Evolutionary conservation across 805 yeast species (phyloP).

Genomic region (Cyberlindnera saturnus): DNA sequence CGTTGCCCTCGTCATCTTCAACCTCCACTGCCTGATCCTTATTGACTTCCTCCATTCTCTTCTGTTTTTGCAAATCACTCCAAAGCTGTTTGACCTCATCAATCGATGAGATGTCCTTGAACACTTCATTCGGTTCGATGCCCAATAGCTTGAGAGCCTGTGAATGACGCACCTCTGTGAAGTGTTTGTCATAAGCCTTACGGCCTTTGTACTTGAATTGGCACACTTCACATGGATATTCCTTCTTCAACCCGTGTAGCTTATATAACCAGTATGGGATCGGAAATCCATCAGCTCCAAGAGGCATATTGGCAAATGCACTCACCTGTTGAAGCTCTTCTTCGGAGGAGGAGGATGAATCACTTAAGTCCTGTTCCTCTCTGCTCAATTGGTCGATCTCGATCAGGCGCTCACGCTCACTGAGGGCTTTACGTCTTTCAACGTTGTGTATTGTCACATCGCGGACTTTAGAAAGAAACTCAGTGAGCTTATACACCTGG

Average conservation of each 20-base stretch:
- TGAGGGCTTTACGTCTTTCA: constrained; percentile 61
- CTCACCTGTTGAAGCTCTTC: constrained; percentile 6
- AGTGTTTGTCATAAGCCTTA: constrained; percentile 65
- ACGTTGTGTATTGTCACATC: constrained; percentile 49
- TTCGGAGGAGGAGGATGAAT: constrained; percentile 26
- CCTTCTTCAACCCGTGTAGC: constrained; percentile 74
- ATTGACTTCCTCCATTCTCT: constrained; percentile 20
- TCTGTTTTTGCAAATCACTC: constrained; percentile 32
- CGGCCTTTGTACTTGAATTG: constrained; percentile 69
- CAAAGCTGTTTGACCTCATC: constrained; percentile 62
- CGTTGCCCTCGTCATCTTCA: constrained; percentile 91
- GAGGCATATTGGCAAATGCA: constrained; percentile 43
- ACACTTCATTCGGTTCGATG: constrained; percentile 42
- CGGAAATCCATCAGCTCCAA: constrained; percentile 87
- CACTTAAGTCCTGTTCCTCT: constrained; percentile 16
- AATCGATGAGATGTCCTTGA: constrained; percentile 60
- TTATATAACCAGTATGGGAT: constrained; percentile 93
- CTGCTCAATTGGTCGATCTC: constrained; percentile 23
- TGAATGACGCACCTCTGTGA: constrained; percentile 60
- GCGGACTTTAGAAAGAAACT: constrained; percentile 28
- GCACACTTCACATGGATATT: constrained; percentile 80
- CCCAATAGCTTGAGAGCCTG: constrained; percentile 76
- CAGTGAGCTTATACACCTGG: background rate
- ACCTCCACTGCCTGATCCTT: constrained; percentile 64
- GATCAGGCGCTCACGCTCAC: constrained; percentile 45